These are phyloP conservation scores for Myochromella boudieri DNA, from an alignment of 768 basidiomycete species.

Conservation along the genomic window DNA sequence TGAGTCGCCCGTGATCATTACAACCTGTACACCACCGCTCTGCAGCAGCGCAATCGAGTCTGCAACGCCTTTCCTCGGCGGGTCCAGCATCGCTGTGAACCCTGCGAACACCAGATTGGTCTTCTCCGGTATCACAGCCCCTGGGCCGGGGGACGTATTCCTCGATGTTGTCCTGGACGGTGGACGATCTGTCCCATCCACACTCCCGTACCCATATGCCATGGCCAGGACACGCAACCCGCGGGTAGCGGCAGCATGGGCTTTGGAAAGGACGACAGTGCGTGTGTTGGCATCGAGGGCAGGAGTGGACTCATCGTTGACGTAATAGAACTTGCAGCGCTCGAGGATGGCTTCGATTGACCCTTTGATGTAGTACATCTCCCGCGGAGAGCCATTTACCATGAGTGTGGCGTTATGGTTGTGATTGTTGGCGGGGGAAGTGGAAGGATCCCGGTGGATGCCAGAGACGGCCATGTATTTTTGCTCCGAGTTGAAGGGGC, in stretches of 20 bases:
- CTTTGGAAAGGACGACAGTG: conserved; percentile 67
- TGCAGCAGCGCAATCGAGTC: conserved; percentile 83
- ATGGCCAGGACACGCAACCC: conserved; percentile 90
- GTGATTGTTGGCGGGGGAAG: not conserved
- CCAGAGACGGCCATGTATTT: conserved; percentile 95
- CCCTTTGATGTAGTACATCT: conserved; percentile 90
- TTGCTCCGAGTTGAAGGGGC: conserved; percentile 89
- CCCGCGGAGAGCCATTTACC: conserved; percentile 43
- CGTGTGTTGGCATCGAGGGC: conserved; percentile 68
- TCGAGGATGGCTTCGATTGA: conserved; percentile 87
- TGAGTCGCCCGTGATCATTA: conserved; percentile 98
- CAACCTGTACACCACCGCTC: conserved; percentile 87
- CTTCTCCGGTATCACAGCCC: conserved; percentile 27
- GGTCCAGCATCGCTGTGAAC: conserved; percentile 94
- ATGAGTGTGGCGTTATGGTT: conserved; percentile 20
- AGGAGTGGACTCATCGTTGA: conserved; percentile 87
- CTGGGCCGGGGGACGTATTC: conserved; percentile 23
- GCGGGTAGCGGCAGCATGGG: conserved; percentile 66
- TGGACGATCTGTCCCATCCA: conserved; percentile 33
- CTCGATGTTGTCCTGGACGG: conserved; percentile 29
- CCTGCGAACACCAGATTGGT: conserved; percentile 84
- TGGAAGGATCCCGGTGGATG: conserved; percentile 43
- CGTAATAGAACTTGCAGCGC: conserved; percentile 86
- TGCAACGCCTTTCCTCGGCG: conserved; percentile 90
- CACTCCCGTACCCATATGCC: conserved; percentile 79